Evolutionary conservation across 2,329 filamentous ascomycete species (phyloP).

Genomic region (Xylaria multiplex): DNA sequence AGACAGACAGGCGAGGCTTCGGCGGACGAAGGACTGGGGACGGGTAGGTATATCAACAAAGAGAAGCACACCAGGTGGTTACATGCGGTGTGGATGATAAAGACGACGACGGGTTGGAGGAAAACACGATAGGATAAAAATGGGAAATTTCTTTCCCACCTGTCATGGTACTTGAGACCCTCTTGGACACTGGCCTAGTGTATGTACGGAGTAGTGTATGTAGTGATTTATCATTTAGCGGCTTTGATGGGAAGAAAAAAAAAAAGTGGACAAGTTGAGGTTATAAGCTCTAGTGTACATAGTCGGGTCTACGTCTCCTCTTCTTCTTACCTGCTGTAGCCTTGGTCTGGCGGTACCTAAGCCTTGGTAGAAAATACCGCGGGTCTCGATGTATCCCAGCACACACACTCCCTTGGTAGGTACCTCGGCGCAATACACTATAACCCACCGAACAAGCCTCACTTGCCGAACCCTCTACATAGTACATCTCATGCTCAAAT

Average conservation of each 20-base stretch:
- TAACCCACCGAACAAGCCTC: too few species aligned
- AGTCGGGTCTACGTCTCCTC: too few species aligned
- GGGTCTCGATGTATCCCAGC: too few species aligned
- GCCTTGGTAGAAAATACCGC: too few species aligned
- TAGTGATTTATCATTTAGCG: background rate
- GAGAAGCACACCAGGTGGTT: slow-evolving; percentile 26
- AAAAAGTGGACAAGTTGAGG: slow-evolving; percentile 30
- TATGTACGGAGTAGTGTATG: background rate
- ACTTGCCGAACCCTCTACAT: too few species aligned
- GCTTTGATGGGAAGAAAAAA: slow-evolving; percentile 22
- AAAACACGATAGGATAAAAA: slow-evolving; percentile 13
- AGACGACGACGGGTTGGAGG: slow-evolving; percentile 1
- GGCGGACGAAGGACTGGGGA: slow-evolving; percentile 18
- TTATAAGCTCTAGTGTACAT: slow-evolving; percentile 3
- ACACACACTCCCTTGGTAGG: too few species aligned
- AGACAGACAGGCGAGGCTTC: slow-evolving; percentile 10
- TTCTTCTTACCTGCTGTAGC: too few species aligned
- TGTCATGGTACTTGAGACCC: slow-evolving; percentile 26
- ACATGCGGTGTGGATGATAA: slow-evolving; percentile 30
- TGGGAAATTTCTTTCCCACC: slow-evolving; percentile 31
- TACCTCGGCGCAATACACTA: too few species aligned
- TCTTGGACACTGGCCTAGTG: slow-evolving; percentile 16
- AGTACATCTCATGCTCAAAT: too few species aligned
- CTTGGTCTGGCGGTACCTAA: too few species aligned
- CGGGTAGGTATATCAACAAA: slow-evolving; percentile 25